A percentile compares a stretch with the other conserved stretches of the same genome.
Evolutionary conservation across 2,329 filamentous ascomycete species (phyloP).

Genomic region (Volutella citrinella): DNA sequence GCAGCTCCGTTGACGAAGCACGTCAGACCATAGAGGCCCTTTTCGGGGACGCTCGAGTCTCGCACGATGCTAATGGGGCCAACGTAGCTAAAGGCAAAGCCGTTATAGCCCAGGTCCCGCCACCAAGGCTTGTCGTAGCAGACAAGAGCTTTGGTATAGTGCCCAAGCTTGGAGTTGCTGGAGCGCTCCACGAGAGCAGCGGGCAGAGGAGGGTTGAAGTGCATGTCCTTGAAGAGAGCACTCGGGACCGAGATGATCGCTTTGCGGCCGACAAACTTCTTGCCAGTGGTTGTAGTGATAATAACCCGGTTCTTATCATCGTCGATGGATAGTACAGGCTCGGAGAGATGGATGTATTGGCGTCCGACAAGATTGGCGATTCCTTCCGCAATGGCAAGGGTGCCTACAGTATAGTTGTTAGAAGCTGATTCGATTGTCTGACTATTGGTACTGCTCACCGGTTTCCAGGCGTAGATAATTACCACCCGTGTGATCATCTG

Average conservation of each 20-base stretch:
- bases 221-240: slow-evolving; percentile 43
- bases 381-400: slow-evolving; percentile 22
- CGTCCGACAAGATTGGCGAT: slow-evolving; percentile 25
- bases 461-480: slow-evolving; percentile 35
- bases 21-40: slow-evolving; percentile 32
- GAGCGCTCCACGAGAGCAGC: slow-evolving; percentile 31
- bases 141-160: slow-evolving; percentile 42
- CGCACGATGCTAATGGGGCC: slow-evolving; percentile 39
- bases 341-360: slow-evolving; percentile 13
- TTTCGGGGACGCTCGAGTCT: slow-evolving; percentile 36
- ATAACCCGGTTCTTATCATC: slow-evolving; percentile 11
- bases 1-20: slow-evolving; percentile 39
- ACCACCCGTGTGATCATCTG: slow-evolving; percentile 33
- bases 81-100: slow-evolving; percentile 37
- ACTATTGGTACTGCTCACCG: too few species aligned
- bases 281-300: slow-evolving; percentile 20
- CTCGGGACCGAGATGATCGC: slow-evolving; percentile 48
- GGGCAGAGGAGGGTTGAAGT: slow-evolving; percentile 44
- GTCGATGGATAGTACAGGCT: slow-evolving; percentile 22
- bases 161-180: slow-evolving; percentile 36
- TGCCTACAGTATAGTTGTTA: slow-evolving; percentile 15
- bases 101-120: slow-evolving; percentile 32
- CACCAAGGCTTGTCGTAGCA: slow-evolving; percentile 32
- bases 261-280: slow-evolving; percentile 32
- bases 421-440: background rate